Base-by-base conservation (phyloP, 495 filamentous ascomycete genomes). In the Ascodesmis nigricans region DNA sequence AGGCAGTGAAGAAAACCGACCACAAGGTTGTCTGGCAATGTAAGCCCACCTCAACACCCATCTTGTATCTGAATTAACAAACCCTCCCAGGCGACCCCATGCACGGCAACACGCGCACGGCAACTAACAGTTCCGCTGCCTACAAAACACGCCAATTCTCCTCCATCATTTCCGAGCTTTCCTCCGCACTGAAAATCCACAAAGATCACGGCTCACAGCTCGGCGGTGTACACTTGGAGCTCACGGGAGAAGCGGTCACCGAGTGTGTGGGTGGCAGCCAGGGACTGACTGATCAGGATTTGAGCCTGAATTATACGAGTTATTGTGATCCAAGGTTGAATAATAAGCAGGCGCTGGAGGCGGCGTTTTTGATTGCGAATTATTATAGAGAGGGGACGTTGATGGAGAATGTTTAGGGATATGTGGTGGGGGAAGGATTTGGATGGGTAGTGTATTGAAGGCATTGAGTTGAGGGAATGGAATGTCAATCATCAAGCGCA, bases 321-420 rank as follows among this genome's bases (percentile, higher is more conserved):
- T 93, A 82, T 60, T 97, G 87, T 54, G 87, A 97, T 52, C 87
- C 87, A 3, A 58, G 87, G 7, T 58, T 97, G 29, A 97, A 97
- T 51, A 87, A 95, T 65, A 92, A 93, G 55, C 87, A 97, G 59
- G 81, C 87, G 10, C 63, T 97, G 16, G 87, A 97, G 56, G 56
- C 93, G 51, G 81, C 87, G 1, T 97, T 97, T 54, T 55, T 97
- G 49, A 71, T 97, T 36, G 87, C 87, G 1, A 80, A 76, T 5
- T 78, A 79, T 50, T 91, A 74, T 55, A 58, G 75, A 4, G 63
- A 47, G 24, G 45, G 49, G 30, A 30, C 37, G 20, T 31, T 27
- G 21, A 37, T 8, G 11, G 31, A 18, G 28, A 30, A 30, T n/a
- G n/a, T n/a, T n/a, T n/a, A n/a, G n/a, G n/a, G n/a, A n/a, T n/a